Evolutionary conservation across 345 rosid species (phyloP), one percentile per base, ranked within the genome.

Genomic region (Dimocarpus longan): DNA sequence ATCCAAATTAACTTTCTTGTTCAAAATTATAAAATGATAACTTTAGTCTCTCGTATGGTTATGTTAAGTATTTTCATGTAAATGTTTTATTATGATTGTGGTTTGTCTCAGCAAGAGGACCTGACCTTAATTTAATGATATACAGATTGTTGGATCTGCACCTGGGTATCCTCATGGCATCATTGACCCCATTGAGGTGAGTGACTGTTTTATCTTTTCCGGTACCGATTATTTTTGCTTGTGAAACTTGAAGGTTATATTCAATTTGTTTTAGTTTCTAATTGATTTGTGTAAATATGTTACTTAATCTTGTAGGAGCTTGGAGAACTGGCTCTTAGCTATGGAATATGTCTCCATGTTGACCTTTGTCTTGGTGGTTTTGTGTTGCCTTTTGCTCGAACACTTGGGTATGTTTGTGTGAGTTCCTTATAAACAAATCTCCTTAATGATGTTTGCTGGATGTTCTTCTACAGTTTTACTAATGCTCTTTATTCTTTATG

Each of bases 351-450:
- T 89, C 81, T 96, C 77, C 99, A 96, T 83, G 94, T 96, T 50
- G 99, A 96, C 89, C 97, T 94, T 57, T 96, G 99, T 88, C 99
- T 96, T 80, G 99, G 99, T 76, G 99, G 99, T 68, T 94, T 94
- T 81, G 98, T 94, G 56, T 86, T 96, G 86, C 99, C 99, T 72
- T 96, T 96, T 46, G 97, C 99, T 85, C 85, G 88, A 81, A 90
- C 89, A 86, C 95, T 94, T 40, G 98, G 99, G 98, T 88, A 88
- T 76, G 86, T 75, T 13, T 76, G 40, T 37, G 56, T 81, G 60
- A 75, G 44, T 71, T 79, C 39, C 37, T 44, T 67, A 21, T 57
- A 16, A 56, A 56, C 73, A 13, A 22, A 24, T 67, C 64, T 52
- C 40, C 8, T 16, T 21, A 11, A 50, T 48, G 28, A 22, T 40